Conservation (phyloP, 2,329 filamentous ascomycete species). For the Verticillium longisporum region DNA sequence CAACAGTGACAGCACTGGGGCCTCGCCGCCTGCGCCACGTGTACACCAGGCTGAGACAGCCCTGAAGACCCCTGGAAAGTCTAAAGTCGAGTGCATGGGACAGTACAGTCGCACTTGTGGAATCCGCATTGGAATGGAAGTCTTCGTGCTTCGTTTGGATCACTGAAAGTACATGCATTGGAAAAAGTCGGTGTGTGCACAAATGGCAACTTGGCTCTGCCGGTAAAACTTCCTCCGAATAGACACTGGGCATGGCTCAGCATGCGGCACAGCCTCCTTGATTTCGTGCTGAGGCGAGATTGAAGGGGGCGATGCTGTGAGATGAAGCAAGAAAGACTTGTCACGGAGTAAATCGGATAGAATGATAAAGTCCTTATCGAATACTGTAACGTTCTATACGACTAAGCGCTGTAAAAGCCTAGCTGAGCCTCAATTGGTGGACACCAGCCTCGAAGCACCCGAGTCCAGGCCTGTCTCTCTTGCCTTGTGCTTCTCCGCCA, state of each 20-base stretch:
- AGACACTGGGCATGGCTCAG: neutral
- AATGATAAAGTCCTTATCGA: neutral
- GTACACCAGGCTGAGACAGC: neutral
- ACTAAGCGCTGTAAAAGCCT: neutral
- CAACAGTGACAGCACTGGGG: neutral
- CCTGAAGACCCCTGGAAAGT: neutral
- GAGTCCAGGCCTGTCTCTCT: neutral
- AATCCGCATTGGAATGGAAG: too few species aligned
- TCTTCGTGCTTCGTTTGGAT: too few species aligned
- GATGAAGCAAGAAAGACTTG: neutral
- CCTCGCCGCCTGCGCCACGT: neutral
- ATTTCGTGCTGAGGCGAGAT: neutral
- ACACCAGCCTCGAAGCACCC: neutral
- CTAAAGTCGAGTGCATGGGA: neutral
- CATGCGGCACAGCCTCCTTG: neutral
- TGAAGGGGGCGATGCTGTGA: neutral
- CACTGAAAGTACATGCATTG: neutral
- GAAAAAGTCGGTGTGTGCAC: neutral
- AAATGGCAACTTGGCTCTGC: neutral
- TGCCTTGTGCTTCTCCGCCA: neutral
- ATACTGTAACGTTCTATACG: neutral
- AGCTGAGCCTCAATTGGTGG: too few species aligned
- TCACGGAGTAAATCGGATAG: too few species aligned
- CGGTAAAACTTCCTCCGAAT: neutral
- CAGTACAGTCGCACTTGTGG: too few species aligned